Evolutionary conservation across 164 flowering plant genomes (phyloP).

Genomic region (Houttuynia cordata): DNA sequence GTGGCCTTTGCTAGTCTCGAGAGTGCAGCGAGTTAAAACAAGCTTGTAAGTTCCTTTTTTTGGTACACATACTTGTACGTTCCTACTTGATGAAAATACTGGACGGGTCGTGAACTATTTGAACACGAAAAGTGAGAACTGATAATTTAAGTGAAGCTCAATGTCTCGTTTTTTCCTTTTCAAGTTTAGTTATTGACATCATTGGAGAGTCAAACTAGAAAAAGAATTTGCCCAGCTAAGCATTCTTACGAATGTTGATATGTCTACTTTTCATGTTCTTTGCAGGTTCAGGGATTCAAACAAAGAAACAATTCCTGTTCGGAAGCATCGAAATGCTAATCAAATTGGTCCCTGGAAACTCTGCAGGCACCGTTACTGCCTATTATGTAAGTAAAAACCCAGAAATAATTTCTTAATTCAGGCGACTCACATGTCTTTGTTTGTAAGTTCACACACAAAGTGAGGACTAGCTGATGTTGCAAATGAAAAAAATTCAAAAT

Average conservation of each 20-base stretch:
- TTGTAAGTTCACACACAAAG: neutral
- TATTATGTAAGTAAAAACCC: slow-evolving; percentile 41
- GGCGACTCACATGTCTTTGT: too few relatives aligned
- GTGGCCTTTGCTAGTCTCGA: too few relatives aligned
- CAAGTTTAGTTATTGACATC: neutral
- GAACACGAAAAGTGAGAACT: too few relatives aligned
- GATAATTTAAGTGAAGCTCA: too few relatives aligned
- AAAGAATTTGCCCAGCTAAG: neutral
- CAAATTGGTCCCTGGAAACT: slow-evolving; percentile 59
- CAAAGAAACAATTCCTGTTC: slow-evolving; percentile 41
- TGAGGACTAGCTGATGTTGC: neutral
- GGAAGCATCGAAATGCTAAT: slow-evolving; percentile 67
- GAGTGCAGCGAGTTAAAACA: too few relatives aligned
- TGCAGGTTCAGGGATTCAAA: slow-evolving; percentile 48
- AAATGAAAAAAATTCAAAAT: too few relatives aligned
- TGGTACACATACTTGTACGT: too few relatives aligned
- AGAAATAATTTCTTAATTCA: neutral
- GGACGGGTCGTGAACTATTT: too few relatives aligned
- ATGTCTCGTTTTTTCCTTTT: too few relatives aligned
- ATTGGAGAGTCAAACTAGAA: too few relatives aligned
- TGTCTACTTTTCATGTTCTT: neutral
- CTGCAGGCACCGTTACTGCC: slow-evolving; percentile 70
- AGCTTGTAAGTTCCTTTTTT: too few relatives aligned
- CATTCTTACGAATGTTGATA: neutral
- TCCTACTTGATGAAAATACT: too few relatives aligned